Evolutionary conservation across 2,329 filamentous ascomycete species (phyloP), one percentile per base, ranked within the genome.

Genomic region (Aspergillus neotritici): DNA sequence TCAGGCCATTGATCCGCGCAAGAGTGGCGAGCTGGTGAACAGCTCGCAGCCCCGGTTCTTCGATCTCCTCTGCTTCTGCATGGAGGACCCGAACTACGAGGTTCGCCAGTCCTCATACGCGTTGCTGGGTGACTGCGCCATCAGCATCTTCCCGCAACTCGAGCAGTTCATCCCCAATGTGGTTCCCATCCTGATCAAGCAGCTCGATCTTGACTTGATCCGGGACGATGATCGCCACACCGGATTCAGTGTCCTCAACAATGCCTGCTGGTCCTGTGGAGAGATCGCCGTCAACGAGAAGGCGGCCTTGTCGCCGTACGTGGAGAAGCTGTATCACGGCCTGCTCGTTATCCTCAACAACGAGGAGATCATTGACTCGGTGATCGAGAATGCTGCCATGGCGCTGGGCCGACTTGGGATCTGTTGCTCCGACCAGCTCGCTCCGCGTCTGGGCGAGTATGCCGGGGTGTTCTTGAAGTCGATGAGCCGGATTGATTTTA

Each of bases 31-130:
- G 54, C 76, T 98, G 21, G 83, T 96, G 44, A 78, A 77, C 50
- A 79, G 73, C 52, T 84, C 88, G 2, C 82, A 90, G 49, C 86
- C 87, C 13, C 82, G 82, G 34, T 89, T 97, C 71, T 97, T 97
- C 58, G 86, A 96, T 63, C 78, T 98, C 30, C 75, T 98, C 34
- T 81, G 82, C 50, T 86, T 93, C 65, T 97, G 91, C 65, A 89
- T 98, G 84, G 84, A 93, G 60, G 91, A 97, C 62, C 76, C 78
- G 1, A 84, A 86, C 56, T 90, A 95, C 57, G 91, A 96, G 65
- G 93, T 97, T 14, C 84, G 90, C 44, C 93, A 98, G 66, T 98
- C 93, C 9, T 89, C 90, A 0, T 98, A 96, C 59, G 93, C 93
- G 8, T 75, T 98, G 13, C 80, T 98, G 11, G 93, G 93, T 49